Conservation (phyloP, 2,329 filamentous ascomycete genomes). For the Botryotinia convoluta region DNA sequence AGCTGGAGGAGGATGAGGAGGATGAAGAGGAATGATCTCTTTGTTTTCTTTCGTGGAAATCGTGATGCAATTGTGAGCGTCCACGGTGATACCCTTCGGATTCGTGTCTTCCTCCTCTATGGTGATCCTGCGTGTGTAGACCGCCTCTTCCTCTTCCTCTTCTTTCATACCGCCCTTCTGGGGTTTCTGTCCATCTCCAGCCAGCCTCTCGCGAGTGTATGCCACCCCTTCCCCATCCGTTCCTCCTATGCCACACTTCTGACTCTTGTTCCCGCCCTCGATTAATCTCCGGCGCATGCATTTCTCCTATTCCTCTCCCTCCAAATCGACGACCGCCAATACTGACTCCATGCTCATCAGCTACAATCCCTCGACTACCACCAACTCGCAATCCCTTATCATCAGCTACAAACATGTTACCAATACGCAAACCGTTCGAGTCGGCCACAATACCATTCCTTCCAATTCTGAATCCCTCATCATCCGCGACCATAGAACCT, state of each 20-base stretch:
- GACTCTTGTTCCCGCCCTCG: constrained; percentile 6
- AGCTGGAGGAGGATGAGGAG: constrained; percentile 40
- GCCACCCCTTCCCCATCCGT: constrained; percentile 13
- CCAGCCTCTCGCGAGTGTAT: constrained; percentile 1
- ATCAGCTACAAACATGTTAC: constrained; percentile 39
- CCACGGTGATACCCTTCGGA: constrained; percentile 5
- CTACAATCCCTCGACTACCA: constrained; percentile 27
- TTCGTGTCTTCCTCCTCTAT: constrained; percentile 15
- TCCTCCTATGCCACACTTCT: constrained; percentile 6
- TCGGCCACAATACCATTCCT: constrained; percentile 29
- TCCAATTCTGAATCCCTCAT: constrained; percentile 21
- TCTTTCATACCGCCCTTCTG: constrained; percentile 13
- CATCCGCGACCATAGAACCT: constrained; percentile 23
- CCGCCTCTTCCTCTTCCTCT: constrained; percentile 20
- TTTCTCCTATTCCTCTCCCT: constrained; percentile 10
- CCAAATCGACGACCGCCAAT: constrained; percentile 28
- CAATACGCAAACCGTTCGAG: constrained; percentile 31
- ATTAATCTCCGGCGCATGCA: not conserved
- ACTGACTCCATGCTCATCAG: constrained; percentile 27
- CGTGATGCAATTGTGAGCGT: not conserved
- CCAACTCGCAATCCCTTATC: constrained; percentile 41
- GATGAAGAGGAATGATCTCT: constrained; percentile 26
- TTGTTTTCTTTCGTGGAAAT: constrained; percentile 17
- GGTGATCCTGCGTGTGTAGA: not conserved
- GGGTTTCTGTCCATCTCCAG: not conserved